phyloP scores from a whole-genome alignment of 1,284 basidiomycete species.

The Microbotryum saponariae region DNA sequence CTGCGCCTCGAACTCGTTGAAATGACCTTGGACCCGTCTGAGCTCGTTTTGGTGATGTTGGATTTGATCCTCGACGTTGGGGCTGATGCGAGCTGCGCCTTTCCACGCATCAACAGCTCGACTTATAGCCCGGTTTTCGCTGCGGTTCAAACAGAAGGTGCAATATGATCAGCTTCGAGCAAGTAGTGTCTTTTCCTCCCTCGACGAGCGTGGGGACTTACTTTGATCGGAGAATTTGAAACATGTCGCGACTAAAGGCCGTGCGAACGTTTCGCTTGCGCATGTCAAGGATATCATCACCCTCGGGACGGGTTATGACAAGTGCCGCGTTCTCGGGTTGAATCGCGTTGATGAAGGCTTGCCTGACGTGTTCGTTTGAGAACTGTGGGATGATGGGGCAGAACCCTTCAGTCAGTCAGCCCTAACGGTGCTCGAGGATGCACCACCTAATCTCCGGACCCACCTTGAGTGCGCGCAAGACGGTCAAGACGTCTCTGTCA shows the following conservation, averaged over 20 bases:
- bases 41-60: constrained; percentile 12
- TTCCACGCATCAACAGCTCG: constrained; percentile 36
- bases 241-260: constrained; percentile 33
- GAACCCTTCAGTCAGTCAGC: background rate
- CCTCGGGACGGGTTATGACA: constrained; percentile 54
- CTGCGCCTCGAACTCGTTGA: background rate
- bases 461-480: constrained; percentile 77
- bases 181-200: too few relatives aligned
- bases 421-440: background rate
- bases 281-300: constrained; percentile 44
- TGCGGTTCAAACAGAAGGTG: too few relatives aligned
- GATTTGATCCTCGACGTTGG: constrained; percentile 35
- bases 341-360: constrained; percentile 68
- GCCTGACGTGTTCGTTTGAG: constrained; percentile 63
- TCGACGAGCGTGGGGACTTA: constrained; percentile 21
- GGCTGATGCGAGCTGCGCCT: constrained; percentile 39
- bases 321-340: constrained; percentile 68
- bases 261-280: constrained; percentile 31
- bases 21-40: background rate
- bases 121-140: too few relatives aligned
- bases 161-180: too few relatives aligned
- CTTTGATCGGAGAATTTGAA: constrained; percentile 7
- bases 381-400: constrained; percentile 48
- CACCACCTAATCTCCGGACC: constrained; percentile 33
- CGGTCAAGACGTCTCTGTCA: constrained; percentile 55